These are phyloP conservation scores for Cercophora newfieldiana DNA, from an alignment of 495 filamentous ascomycete species.

Conservation along the genomic window DNA sequence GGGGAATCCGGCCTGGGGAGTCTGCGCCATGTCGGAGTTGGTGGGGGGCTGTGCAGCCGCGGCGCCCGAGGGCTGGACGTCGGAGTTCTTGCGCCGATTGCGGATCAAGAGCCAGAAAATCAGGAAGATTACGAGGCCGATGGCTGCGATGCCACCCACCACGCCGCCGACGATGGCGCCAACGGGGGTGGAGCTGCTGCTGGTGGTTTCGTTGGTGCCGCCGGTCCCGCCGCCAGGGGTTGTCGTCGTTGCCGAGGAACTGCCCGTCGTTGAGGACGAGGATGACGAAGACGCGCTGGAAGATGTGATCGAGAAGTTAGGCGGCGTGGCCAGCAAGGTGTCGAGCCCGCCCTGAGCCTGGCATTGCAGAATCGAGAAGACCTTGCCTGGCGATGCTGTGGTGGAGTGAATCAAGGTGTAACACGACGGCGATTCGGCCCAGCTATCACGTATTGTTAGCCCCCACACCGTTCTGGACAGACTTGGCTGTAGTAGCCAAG, in stretches of 20 bases:
- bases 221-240: background rate
- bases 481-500: background rate
- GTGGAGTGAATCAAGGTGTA: constrained; percentile 14
- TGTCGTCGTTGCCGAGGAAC: background rate
- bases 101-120: constrained; percentile 29
- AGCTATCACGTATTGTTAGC: background rate
- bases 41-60: background rate
- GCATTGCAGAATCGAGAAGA: constrained; percentile 21
- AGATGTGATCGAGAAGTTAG: background rate
- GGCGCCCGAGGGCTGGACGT: background rate
- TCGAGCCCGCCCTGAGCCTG: background rate
- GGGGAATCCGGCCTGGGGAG: background rate
- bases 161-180: constrained; percentile 43
- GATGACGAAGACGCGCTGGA: background rate
- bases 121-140: constrained; percentile 33
- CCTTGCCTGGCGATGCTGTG: constrained; percentile 12
- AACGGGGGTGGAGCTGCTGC: constrained; percentile 16
- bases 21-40: background rate
- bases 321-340: constrained; percentile 16
- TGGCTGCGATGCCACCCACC: constrained; percentile 39
- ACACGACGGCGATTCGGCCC: constrained; percentile 12
- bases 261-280: background rate
- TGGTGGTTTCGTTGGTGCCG: background rate
- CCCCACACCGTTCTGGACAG: background rate
- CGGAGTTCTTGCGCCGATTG: background rate